phyloP scores from a whole-genome alignment of 2,329 filamentous ascomycete species.

The Penicillium sp. region DNA sequence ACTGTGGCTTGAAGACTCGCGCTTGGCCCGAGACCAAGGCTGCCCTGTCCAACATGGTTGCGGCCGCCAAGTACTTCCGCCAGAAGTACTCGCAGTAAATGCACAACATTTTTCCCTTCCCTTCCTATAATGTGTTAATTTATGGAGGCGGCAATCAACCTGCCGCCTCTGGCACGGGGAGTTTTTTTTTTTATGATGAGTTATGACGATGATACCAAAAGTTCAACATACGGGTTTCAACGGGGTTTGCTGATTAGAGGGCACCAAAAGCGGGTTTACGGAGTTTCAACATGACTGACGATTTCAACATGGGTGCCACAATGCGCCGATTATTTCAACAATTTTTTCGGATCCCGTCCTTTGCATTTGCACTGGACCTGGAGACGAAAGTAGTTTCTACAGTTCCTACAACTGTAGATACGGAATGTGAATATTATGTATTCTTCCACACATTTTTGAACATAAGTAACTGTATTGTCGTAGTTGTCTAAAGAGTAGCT shows the following conservation, averaged over 20 bases:
- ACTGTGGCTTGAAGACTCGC: constrained; percentile 98
- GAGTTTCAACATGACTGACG: constrained; percentile 46
- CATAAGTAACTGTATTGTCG: background rate
- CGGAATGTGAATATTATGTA: background rate
- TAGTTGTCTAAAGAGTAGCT: background rate
- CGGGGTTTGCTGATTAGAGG: constrained; percentile 37
- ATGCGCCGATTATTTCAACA: constrained; percentile 38
- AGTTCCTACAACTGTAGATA: background rate
- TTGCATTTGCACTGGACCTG: constrained; percentile 25
- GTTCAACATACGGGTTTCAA: constrained; percentile 44
- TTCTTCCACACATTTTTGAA: background rate
- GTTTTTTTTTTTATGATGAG: constrained; percentile 35
- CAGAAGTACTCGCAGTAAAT: constrained; percentile 71
- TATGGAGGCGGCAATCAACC: constrained; percentile 39
- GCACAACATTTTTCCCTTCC: constrained; percentile 7
- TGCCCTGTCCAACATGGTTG: constrained; percentile 93
- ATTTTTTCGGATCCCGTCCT: constrained; percentile 28
- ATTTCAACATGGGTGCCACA: constrained; percentile 50
- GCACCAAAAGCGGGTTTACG: constrained; percentile 36
- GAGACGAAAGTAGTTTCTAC: constrained; percentile 15
- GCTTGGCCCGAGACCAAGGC: constrained; percentile 99
- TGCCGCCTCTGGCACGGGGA: constrained; percentile 34
- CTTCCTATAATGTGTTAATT: constrained; percentile 24
- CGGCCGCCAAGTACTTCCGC: constrained; percentile 96
- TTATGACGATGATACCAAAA: constrained; percentile 46